Evolutionary conservation across 2,329 filamentous ascomycete species (phyloP).

Genomic region (Aspergillus tamarii): DNA sequence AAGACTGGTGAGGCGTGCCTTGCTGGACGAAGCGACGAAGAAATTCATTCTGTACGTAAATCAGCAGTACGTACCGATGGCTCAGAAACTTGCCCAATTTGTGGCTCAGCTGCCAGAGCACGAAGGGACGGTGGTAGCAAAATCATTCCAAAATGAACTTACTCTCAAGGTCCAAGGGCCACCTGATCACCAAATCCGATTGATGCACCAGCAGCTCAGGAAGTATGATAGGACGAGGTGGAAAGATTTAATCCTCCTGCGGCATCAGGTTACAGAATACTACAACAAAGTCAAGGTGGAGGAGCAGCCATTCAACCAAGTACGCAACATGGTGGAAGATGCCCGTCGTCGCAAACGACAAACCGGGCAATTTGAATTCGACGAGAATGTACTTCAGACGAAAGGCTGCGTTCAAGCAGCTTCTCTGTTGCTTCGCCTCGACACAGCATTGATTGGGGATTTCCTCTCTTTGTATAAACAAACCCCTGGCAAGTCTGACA

Average conservation of each 20-base stretch:
- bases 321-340: conserved; percentile 41
- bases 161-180: conserved; percentile 21
- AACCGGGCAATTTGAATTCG: conserved; percentile 29
- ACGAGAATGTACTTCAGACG: conserved; percentile 39
- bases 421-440: conserved; percentile 53
- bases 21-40: conserved; percentile 63
- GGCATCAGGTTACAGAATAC: conserved; percentile 33
- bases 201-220: conserved; percentile 22
- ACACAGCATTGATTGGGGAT: conserved; percentile 52
- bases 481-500: conserved; percentile 6
- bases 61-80: conserved; percentile 45
- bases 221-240: conserved; percentile 28
- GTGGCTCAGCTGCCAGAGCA: conserved; percentile 31
- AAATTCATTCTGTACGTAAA: conserved; percentile 63
- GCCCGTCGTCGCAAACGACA: conserved; percentile 32
- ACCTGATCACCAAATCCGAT: conserved; percentile 31
- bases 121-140: not conserved
- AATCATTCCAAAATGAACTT: not conserved
- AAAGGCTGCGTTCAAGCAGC: conserved; percentile 47
- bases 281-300: conserved; percentile 33
- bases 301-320: conserved; percentile 45
- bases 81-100: conserved; percentile 30
- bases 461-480: conserved; percentile 34
- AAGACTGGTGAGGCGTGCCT: conserved; percentile 50
- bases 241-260: conserved; percentile 29